Conservation (phyloP, 1,139 yeast species). For the Pichia sp. region DNA sequence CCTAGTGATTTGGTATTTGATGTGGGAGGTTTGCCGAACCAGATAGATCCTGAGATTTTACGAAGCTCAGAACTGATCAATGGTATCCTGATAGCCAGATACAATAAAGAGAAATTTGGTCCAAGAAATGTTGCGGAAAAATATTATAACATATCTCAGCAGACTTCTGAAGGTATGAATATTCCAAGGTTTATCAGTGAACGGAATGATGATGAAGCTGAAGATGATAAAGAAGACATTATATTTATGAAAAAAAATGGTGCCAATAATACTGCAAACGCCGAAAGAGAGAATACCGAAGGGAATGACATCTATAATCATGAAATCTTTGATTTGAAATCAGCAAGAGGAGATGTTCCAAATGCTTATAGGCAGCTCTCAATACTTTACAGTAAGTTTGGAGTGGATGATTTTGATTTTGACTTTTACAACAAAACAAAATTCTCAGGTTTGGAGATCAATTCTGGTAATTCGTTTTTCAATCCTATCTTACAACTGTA, state of each 20-base stretch:
- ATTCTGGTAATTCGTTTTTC: slow-evolving; percentile 73
- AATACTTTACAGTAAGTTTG: slow-evolving; percentile 82
- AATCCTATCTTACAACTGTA: slow-evolving; percentile 81
- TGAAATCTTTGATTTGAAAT: slow-evolving; percentile 22
- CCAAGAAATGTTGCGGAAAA: slow-evolving; percentile 45
- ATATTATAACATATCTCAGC: slow-evolving; percentile 38
- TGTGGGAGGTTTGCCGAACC: slow-evolving; percentile 50
- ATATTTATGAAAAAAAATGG: not conserved
- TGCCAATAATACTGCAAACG: not conserved
- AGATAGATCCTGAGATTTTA: slow-evolving; percentile 39
- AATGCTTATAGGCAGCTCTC: slow-evolving; percentile 72
- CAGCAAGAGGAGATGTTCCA: slow-evolving; percentile 44
- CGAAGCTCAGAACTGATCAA: slow-evolving; percentile 30
- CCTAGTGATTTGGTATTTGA: slow-evolving; percentile 56
- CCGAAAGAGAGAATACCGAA: not conserved
- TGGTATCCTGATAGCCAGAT: slow-evolving; percentile 39
- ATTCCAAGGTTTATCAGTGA: slow-evolving; percentile 76
- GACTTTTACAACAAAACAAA: slow-evolving; percentile 70
- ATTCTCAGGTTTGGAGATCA: slow-evolving; percentile 85
- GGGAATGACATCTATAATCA: not conserved
- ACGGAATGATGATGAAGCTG: slow-evolving; percentile 36
- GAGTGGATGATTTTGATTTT: slow-evolving; percentile 92
- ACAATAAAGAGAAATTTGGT: slow-evolving; percentile 55
- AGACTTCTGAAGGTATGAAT: slow-evolving; percentile 25
- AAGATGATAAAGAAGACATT: slow-evolving; percentile 14